Base-by-base conservation (phyloP, 1,284 basidiomycete genomes). In the Trametes hirsuta region DNA sequence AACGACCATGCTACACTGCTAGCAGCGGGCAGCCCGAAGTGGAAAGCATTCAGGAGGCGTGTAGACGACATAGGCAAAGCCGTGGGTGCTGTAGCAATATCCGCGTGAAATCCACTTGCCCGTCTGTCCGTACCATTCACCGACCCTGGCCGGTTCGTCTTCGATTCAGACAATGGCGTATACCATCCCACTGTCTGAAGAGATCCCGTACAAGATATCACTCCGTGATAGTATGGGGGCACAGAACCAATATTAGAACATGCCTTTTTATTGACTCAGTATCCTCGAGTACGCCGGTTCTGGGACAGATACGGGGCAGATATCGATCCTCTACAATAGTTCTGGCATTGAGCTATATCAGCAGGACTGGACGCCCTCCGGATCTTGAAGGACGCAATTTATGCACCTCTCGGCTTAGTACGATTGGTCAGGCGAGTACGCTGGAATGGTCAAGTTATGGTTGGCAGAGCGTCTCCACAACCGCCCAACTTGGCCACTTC, bases 271-370 rank as follows among this genome's bases (percentile, higher is more conserved):
- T 89, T 93, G 91, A 93, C 91, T 89, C 85, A 86, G 83, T 76
- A 82, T 77, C 78, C 74, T 74, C 63, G 70, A 91, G 82, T 75
- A 69, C 66, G 77, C 87, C 74, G 77, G 77, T 76, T 79, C 79
- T 88, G 86, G 84, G 91, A 93, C 91, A 93, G 91, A 93, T 93
- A 92, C 91, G 91, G 83, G 90, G 90, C 86, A 79, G 65, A 93
- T 81, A 93, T 77, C 18, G 18, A 18, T 18, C 18, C 18, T 18
- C 18, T 18, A 18, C 18, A 18, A 18, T 18, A 18, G 18, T 18
- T 18, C 18, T 18, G 18, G 18, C 18, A 18, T 18, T 18, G 18
- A 18, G 18, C 18, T 18, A 18, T 18, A 18, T 18, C 18, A 18
- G 18, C 18, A 18, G 18, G 18, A 18, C 18, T 18, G 18, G 18